Evolutionary conservation across 192 early-diverging fungal species (phyloP).

Genomic region (Backusella australiensis): DNA sequence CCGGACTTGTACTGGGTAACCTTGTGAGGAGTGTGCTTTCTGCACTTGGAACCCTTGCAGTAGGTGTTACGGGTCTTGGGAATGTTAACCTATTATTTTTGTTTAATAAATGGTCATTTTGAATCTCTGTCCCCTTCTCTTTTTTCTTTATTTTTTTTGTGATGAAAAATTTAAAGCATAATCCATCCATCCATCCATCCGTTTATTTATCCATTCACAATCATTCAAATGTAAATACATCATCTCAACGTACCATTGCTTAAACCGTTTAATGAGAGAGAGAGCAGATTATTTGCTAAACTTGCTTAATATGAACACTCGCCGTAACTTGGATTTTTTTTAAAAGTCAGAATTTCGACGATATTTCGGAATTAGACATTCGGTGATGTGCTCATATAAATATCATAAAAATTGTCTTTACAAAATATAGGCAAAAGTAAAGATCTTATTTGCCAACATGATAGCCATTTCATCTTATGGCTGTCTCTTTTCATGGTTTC

Average conservation of each 20-base stretch:
- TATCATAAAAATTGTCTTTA: too few relatives aligned
- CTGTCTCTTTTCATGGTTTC: too few relatives aligned
- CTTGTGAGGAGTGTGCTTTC: slow-evolving; percentile 99
- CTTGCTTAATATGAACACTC: background rate
- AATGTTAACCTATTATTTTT: slow-evolving; percentile 84
- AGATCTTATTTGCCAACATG: too few relatives aligned
- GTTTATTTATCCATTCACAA: background rate
- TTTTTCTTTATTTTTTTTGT: background rate
- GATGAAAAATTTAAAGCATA: background rate
- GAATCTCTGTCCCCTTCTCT: background rate
- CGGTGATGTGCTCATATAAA: too few relatives aligned
- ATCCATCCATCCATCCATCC: background rate
- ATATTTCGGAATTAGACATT: too few relatives aligned
- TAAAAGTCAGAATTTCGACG: background rate
- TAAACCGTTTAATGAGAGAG: slow-evolving; percentile 9
- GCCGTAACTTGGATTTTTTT: background rate
- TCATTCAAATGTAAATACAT: background rate
- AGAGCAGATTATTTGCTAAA: background rate
- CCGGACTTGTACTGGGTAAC: slow-evolving; percentile 99
- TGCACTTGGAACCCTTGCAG: slow-evolving; percentile 98
- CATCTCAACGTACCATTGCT: background rate
- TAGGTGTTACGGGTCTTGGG: slow-evolving; percentile 99
- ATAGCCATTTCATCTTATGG: too few relatives aligned
- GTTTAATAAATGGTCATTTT: background rate
- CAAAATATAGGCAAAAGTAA: too few relatives aligned